Percentiles rank a stretch among this genome's conserved stretches.
These are phyloP conservation scores for Acaromyces ingoldii DNA, from an alignment of 1,284 basidiomycete genomes.

Conservation along the genomic window DNA sequence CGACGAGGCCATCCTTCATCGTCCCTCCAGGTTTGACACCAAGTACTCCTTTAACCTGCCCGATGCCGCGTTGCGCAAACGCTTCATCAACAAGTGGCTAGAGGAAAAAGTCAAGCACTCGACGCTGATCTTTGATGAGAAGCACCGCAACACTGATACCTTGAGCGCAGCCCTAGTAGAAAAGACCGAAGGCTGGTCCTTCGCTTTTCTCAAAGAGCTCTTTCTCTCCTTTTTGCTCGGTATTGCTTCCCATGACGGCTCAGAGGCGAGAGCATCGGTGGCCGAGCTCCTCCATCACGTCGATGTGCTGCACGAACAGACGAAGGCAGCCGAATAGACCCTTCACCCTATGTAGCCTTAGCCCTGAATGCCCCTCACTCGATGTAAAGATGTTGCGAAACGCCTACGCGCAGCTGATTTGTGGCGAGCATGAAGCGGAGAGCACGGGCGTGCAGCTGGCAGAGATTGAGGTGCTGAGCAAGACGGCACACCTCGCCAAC, in stretches of 20 bases:
- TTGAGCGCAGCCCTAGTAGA: not conserved
- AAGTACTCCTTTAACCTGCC: constrained; percentile 8
- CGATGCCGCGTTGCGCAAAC: not conserved
- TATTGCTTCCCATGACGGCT: no score
- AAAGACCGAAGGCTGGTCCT: constrained; percentile 7
- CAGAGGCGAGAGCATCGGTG: no score
- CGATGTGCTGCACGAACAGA: no score
- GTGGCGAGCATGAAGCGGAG: not conserved
- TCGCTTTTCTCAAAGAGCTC: constrained; percentile 12
- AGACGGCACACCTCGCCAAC: no score
- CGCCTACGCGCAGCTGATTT: no score
- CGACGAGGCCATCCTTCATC: constrained; percentile 8
- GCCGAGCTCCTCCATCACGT: no score
- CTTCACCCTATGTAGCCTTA: no score
- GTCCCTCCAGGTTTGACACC: constrained; percentile 12
- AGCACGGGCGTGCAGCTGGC: not conserved
- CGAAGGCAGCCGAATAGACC: no score
- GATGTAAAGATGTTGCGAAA: no score
- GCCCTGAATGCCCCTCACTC: no score
- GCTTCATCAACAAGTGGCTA: constrained; percentile 8
- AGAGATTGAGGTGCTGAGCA: not conserved
- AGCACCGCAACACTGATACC: not conserved
- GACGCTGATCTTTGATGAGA: not conserved
- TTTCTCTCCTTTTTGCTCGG: no score
- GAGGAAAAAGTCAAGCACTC: not conserved